Conservation (phyloP, 257 asterid species). For the Nicotiana tabacum region DNA sequence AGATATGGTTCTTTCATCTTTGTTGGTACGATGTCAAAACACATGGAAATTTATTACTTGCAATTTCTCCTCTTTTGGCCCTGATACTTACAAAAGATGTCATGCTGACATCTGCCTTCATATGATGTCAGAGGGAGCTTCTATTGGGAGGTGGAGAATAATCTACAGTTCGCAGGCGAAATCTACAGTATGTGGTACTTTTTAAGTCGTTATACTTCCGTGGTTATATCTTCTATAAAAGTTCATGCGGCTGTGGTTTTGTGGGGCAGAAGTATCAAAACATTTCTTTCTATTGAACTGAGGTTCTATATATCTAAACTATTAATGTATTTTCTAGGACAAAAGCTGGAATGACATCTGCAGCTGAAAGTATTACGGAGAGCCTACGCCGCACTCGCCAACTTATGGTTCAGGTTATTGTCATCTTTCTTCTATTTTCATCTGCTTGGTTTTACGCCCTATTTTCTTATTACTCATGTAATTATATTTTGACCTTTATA, state of each 20-base stretch:
- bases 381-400: constrained; percentile 94
- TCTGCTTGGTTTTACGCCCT: background rate
- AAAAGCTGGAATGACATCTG: constrained; percentile 95
- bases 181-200: constrained; percentile 58
- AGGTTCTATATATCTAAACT: background rate
- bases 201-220: background rate
- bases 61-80: background rate
- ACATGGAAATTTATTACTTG: background rate
- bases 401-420: constrained; percentile 91
- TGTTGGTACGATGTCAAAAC: background rate
- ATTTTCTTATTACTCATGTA: background rate
- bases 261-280: background rate
- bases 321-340: constrained; percentile 46
- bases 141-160: constrained; percentile 97
- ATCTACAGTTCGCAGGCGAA: constrained; percentile 82
- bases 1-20: background rate
- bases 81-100: background rate
- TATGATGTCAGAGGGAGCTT: constrained; percentile 67
- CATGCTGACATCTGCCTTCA: constrained; percentile 12
- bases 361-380: constrained; percentile 94
- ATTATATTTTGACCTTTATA: background rate
- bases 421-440: background rate
- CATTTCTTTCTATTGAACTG: background rate
- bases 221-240: background rate
- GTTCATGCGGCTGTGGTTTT: background rate